Evolutionary conservation across 305 asterid genomes (phyloP).

Genomic region (Salvia sclarea): DNA sequence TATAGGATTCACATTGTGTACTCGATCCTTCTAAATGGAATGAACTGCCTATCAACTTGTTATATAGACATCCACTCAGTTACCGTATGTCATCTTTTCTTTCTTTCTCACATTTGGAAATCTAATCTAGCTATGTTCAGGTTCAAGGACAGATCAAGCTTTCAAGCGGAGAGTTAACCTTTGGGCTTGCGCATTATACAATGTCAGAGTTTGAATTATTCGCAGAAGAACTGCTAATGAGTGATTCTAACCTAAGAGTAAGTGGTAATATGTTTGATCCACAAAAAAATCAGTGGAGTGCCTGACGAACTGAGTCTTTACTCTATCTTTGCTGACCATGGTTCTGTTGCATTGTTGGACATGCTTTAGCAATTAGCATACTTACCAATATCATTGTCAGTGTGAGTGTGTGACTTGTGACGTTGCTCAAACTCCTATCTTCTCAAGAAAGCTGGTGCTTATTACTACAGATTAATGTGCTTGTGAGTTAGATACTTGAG

Average conservation of each 20-base stretch:
- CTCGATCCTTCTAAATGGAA: background rate
- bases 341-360: conserved; percentile 12
- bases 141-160: conserved; percentile 90
- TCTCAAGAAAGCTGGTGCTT: conserved; percentile 12
- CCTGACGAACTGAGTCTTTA: conserved; percentile 16
- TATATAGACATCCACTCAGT: conserved; percentile 13
- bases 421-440: conserved; percentile 23
- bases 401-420: background rate
- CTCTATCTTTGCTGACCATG: conserved; percentile 1
- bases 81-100: background rate
- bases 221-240: conserved; percentile 90
- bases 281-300: background rate
- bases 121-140: conserved; percentile 41
- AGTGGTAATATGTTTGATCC: conserved; percentile 21
- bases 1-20: background rate
- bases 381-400: background rate
- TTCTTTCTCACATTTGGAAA: conserved; percentile 5
- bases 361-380: conserved; percentile 14
- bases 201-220: conserved; percentile 81
- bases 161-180: conserved; percentile 63
- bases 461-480: conserved; percentile 13
- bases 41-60: conserved; percentile 21
- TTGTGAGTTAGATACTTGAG: background rate
- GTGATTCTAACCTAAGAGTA: conserved; percentile 78
- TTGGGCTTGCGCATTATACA: conserved; percentile 71